These are phyloP conservation scores for Xylaria bambusicola DNA, from an alignment of 495 filamentous ascomycete genomes.

Conservation along the genomic window DNA sequence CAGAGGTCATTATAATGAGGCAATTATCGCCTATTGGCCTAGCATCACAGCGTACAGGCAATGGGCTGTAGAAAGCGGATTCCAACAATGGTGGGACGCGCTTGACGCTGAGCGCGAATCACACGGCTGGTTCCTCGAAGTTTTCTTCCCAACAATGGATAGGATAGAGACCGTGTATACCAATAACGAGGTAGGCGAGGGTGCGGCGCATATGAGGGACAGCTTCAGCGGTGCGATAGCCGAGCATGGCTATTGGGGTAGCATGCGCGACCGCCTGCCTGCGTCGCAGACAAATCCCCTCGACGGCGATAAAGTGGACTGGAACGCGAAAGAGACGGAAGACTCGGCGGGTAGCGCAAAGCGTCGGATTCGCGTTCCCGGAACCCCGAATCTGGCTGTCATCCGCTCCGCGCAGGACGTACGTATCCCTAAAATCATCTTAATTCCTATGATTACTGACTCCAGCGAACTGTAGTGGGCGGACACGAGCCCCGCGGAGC, in stretches of 20 bases:
- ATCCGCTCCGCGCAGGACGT: slow-evolving; percentile 39
- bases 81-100: slow-evolving; percentile 33
- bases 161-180: slow-evolving; percentile 38
- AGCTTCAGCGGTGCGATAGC: slow-evolving; percentile 23
- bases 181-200: slow-evolving; percentile 27
- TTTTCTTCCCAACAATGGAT: slow-evolving; percentile 33
- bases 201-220: slow-evolving; percentile 30
- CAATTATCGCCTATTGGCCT: slow-evolving; percentile 35
- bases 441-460: too few relatives aligned
- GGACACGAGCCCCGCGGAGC: slow-evolving; percentile 29
- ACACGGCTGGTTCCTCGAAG: slow-evolving; percentile 37
- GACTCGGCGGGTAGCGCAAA: not conserved
- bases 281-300: slow-evolving; percentile 31
- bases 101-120: slow-evolving; percentile 14
- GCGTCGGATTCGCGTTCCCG: slow-evolving; percentile 21
- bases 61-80: slow-evolving; percentile 30
- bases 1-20: slow-evolving; percentile 28
- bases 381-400: slow-evolving; percentile 30
- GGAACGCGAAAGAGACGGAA: not conserved
- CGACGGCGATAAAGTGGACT: slow-evolving; percentile 14
- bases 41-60: slow-evolving; percentile 21
- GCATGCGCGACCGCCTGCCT: slow-evolving; percentile 36
- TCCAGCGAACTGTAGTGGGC: too few relatives aligned
- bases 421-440: too few relatives aligned
- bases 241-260: slow-evolving; percentile 38